Evolutionary conservation across 352 stramenopile genomes (phyloP).

Genomic region (Pythium grandisporangium): DNA sequence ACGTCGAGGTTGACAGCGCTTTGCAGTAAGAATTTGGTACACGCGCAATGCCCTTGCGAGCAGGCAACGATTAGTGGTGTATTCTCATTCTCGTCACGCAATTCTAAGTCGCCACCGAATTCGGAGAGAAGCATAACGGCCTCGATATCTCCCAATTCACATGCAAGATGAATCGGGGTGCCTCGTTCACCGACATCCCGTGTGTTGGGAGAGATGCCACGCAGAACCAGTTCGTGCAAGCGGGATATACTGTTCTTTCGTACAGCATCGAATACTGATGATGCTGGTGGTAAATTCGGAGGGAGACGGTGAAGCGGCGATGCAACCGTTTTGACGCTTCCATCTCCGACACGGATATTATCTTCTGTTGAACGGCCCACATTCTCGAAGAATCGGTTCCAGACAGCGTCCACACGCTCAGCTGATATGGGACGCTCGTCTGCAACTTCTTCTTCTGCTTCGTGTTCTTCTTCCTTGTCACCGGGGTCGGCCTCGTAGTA

Average conservation of each 20-base stretch:
- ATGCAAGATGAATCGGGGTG: conserved; percentile 61
- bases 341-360: conserved; percentile 14
- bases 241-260: conserved; percentile 28
- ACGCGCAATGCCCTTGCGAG: conserved; percentile 58
- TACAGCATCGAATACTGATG: conserved; percentile 38
- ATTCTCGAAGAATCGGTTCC: conserved; percentile 77
- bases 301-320: not conserved
- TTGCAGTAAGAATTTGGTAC: conserved; percentile 60
- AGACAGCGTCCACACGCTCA: conserved; percentile 47
- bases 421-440: conserved; percentile 19
- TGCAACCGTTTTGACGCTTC: not conserved
- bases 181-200: conserved; percentile 51
- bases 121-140: conserved; percentile 58
- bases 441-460: not conserved
- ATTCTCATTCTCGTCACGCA: conserved; percentile 51
- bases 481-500: not conserved
- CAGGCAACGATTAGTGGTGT: conserved; percentile 58
- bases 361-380: conserved; percentile 9
- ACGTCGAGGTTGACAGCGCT: conserved; percentile 44
- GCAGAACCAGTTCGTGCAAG: conserved; percentile 37
- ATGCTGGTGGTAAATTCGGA: conserved; percentile 3
- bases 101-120: conserved; percentile 52
- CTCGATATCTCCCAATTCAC: conserved; percentile 54
- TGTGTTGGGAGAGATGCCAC: conserved; percentile 40
- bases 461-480: not conserved